A percentile compares a stretch with the other conserved stretches of the same genome.
phyloP scores from a whole-genome alignment of 129 eudicot genomes.

The Sambucus nigra region DNA sequence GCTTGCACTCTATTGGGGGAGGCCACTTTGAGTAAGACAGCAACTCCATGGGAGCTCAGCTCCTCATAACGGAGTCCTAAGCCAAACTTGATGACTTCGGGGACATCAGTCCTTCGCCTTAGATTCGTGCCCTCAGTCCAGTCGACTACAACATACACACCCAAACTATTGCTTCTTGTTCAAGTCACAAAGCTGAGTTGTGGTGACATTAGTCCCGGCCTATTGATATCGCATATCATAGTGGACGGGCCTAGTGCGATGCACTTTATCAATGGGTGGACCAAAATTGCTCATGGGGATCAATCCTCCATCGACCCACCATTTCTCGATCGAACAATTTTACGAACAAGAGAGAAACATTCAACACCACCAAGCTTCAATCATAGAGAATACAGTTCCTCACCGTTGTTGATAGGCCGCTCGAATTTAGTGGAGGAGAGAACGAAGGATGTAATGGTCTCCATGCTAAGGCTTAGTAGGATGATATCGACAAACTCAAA shows the following conservation, averaged over 20 bases:
- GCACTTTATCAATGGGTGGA: conserved; percentile 23
- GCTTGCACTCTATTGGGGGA: conserved; percentile 1
- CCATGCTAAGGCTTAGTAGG: conserved; percentile 15
- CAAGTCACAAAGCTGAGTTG: conserved; percentile 24
- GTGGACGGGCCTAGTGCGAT: conserved; percentile 26
- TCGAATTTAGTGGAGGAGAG: conserved; percentile 20
- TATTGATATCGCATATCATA: conserved; percentile 18
- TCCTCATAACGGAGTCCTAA: conserved; percentile 18
- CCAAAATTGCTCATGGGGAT: conserved; percentile 29
- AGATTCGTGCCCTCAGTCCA: conserved; percentile 14
- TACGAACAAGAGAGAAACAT: neutral
- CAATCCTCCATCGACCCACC: conserved; percentile 1
- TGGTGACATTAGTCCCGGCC: conserved; percentile 24
- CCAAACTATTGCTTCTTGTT: conserved; percentile 12
- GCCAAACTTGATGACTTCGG: conserved; percentile 15
- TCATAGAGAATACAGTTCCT: neutral
- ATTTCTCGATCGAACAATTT: neutral
- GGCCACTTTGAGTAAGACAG: conserved; percentile 18
- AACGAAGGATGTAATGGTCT: conserved; percentile 12
- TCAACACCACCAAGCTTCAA: neutral
- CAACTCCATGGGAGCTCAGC: conserved; percentile 15
- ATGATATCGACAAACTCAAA: conserved; percentile 22
- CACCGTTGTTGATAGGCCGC: conserved; percentile 24
- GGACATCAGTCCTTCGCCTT: conserved; percentile 9
- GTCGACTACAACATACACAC: conserved; percentile 17